A percentile compares a stretch with the other conserved stretches of the same genome.
Conservation (phyloP, 176 grass and related monocot genomes). For the Otatea glauca region DNA sequence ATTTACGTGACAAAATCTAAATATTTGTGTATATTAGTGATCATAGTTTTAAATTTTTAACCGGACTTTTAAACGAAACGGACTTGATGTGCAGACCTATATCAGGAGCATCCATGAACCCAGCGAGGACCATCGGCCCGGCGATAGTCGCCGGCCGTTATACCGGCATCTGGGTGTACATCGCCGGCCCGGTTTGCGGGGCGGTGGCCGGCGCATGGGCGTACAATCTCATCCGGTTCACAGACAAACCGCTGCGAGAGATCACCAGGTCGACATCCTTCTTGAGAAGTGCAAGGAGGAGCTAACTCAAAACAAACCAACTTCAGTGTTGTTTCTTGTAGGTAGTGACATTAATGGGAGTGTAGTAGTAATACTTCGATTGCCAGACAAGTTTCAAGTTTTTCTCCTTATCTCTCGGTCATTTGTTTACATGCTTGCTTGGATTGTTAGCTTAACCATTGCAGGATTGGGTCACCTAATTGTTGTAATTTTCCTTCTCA, state of each 20-base stretch:
- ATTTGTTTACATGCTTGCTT: neutral
- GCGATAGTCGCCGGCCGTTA: slow-evolving; percentile 59
- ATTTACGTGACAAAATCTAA: neutral
- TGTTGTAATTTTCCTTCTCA: neutral
- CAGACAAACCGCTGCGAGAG: slow-evolving; percentile 58
- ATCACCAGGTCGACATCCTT: slow-evolving; percentile 55
- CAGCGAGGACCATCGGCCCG: slow-evolving; percentile 66
- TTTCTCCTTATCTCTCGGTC: neutral
- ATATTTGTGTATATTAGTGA: neutral
- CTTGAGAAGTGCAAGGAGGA: slow-evolving; percentile 41
- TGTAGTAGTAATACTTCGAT: neutral
- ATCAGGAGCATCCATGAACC: slow-evolving; percentile 78
- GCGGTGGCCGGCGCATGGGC: slow-evolving; percentile 61
- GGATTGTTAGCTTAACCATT: slow-evolving; percentile 1
- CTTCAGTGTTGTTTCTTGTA: neutral
- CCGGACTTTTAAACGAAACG: neutral
- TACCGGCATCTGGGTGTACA: slow-evolving; percentile 64
- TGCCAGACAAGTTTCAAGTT: neutral
- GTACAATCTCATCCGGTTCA: slow-evolving; percentile 76
- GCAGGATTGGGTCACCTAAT: neutral
- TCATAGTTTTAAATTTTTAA: neutral
- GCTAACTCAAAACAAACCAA: neutral
- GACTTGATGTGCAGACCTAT: slow-evolving; percentile 49
- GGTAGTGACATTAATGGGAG: neutral
- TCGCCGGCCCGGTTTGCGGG: slow-evolving; percentile 50